These are phyloP conservation scores for Lodderomyces beijingensis DNA, from an alignment of 1,139 yeast species.

Conservation along the genomic window DNA sequence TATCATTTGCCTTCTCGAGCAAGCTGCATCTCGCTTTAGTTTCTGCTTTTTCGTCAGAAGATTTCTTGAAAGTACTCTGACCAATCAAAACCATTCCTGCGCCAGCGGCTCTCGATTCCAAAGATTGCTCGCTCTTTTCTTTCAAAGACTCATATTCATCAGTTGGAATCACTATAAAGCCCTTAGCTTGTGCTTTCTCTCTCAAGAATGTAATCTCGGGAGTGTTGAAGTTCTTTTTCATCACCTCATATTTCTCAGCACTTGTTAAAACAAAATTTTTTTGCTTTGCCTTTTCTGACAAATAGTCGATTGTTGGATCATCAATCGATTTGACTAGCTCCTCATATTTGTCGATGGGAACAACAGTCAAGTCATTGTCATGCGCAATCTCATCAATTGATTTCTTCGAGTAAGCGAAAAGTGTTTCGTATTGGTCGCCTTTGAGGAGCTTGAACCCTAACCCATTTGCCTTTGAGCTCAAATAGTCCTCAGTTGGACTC, in stretches of 20 bases:
- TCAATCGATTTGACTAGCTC: slow-evolving; percentile 12
- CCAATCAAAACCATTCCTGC: neutral
- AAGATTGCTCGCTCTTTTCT: neutral
- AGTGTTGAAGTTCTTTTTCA: neutral
- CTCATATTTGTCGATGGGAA: slow-evolving; percentile 9
- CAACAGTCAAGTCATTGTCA: slow-evolving; percentile 7
- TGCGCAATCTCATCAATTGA: slow-evolving; percentile 3
- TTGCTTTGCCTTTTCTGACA: slow-evolving; percentile 27
- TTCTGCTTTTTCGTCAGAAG: neutral
- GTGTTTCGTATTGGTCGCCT: too few relatives aligned
- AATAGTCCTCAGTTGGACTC: slow-evolving; percentile 25
- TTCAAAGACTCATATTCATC: neutral
- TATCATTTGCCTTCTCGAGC: neutral
- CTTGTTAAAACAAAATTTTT: slow-evolving; percentile 15
- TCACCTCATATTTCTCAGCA: slow-evolving; percentile 9
- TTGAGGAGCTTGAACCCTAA: slow-evolving; percentile 21
- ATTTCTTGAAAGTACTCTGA: neutral
- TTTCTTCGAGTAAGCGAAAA: too few relatives aligned
- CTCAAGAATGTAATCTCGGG: slow-evolving; percentile 20
- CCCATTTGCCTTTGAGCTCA: slow-evolving; percentile 20
- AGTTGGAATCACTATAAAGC: slow-evolving; percentile 12
- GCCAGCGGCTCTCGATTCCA: neutral
- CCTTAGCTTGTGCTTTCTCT: slow-evolving; percentile 11
- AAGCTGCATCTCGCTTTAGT: neutral
- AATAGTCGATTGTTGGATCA: slow-evolving; percentile 27